Evolutionary conservation across 1,284 basidiomycete species (phyloP).

Genomic region (Cystobasidium pallidum): DNA sequence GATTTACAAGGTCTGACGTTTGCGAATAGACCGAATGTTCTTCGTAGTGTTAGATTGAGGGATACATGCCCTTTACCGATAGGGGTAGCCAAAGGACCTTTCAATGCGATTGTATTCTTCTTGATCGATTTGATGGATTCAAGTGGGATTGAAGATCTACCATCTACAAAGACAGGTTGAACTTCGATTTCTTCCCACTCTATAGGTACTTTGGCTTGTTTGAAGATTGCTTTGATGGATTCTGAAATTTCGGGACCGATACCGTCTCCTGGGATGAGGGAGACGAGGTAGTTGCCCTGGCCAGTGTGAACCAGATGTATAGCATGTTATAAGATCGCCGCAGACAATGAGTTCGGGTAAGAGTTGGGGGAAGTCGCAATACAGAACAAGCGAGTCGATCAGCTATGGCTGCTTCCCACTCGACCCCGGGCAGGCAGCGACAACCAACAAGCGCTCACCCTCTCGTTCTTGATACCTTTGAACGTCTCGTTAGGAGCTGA

Average conservation of each 20-base stretch:
- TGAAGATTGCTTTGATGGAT: slow-evolving; percentile 92
- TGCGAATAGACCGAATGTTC: slow-evolving; percentile 97
- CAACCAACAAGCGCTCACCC: slow-evolving; percentile 3
- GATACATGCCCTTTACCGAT: slow-evolving; percentile 75
- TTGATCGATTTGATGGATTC: slow-evolving; percentile 87
- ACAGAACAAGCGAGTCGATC: slow-evolving; percentile 27
- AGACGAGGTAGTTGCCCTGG: slow-evolving; percentile 46
- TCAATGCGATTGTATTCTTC: slow-evolving; percentile 96
- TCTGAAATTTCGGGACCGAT: slow-evolving; percentile 99
- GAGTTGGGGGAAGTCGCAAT: background rate
- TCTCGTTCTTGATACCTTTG: slow-evolving; percentile 40
- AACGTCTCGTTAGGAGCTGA: slow-evolving; percentile 36
- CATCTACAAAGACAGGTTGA: slow-evolving; percentile 80
- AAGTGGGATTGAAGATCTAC: slow-evolving; percentile 96
- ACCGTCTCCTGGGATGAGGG: slow-evolving; percentile 36
- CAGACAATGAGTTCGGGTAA: too few species aligned
- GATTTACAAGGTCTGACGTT: slow-evolving; percentile 97
- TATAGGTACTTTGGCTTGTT: slow-evolving; percentile 86
- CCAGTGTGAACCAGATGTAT: background rate
- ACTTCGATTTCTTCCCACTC: slow-evolving; percentile 99
- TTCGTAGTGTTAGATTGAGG: slow-evolving; percentile 91
- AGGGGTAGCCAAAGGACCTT: slow-evolving; percentile 93
- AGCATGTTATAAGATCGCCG: background rate
- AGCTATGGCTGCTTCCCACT: background rate
- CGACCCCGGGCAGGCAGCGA: background rate